Evolutionary conservation across 352 stramenopile genomes (phyloP), one percentile per base, ranked within the genome.

Genomic region (Phytophthora sp.): DNA sequence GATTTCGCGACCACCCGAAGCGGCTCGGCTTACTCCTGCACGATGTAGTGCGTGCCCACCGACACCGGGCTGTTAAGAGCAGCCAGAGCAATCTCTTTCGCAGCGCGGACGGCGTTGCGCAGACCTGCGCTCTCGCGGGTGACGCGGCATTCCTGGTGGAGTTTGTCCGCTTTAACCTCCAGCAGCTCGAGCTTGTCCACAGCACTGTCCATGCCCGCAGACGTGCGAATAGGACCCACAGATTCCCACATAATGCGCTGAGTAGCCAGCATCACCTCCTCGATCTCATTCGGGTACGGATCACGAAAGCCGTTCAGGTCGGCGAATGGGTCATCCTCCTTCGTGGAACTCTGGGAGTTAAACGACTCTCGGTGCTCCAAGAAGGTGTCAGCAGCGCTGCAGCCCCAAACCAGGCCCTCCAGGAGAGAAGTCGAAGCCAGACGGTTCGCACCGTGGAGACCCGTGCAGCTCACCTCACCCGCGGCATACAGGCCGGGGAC

Each of bases 401-500:
- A 90, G 54, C 95, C 95, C 90, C 93, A 98, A 6, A 98, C 94
- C 0, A 98, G 80, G 18, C 93, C 95, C 69, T 98, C 95, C 5
- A 98, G 79, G 16, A 98, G 66, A 38, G 91, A 98, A 1, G 95
- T 98, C 23, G 90, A 98, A 9, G 95, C 95, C 29, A 98, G 70
- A 55, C 95, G 86, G 74, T 98, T 98, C 6, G 92, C 95, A 35
- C 95, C 95, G 64, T 98, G 95, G 13, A 98, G 80, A 45, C 95
- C 95, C 13, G 95, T 98, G 70, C 95, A 89, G 44, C 94, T 96
- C 23, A 97, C 93, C 71, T 98, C 95, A 20, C 95, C 95, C 7
- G 93, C 94, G 8, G 91, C 92, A 53, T 97, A 98, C 26, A 98
- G 68, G 11, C 84, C 83, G 24, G 83, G 74, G 11, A 98, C 70